A percentile compares a stretch with the other conserved stretches of the same genome.
These are phyloP conservation scores for Paspalum vaginatum DNA, from an alignment of 176 grass and related monocot genomes.

Conservation along the genomic window DNA sequence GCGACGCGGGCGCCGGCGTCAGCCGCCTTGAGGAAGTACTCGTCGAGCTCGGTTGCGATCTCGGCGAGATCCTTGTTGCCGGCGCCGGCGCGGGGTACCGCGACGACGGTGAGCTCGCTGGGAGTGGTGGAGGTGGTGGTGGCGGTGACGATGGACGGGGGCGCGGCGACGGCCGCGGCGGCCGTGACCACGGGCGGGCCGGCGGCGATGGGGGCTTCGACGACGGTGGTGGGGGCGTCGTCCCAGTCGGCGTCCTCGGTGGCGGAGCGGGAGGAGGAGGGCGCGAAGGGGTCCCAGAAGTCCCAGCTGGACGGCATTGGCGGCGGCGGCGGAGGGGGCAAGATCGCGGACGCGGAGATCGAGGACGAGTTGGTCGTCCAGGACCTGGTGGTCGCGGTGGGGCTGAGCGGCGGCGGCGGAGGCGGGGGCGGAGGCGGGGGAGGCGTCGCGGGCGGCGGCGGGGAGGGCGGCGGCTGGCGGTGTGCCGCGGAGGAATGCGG, in stretches of 20 bases:
- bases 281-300: slow-evolving; percentile 97
- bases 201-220: slow-evolving; percentile 32
- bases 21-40: slow-evolving; percentile 98
- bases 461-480: slow-evolving; percentile 36
- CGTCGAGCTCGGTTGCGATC: slow-evolving; percentile 91
- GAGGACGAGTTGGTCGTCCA: slow-evolving; percentile 74
- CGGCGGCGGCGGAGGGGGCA: slow-evolving; percentile 71
- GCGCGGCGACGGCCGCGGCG: slow-evolving; percentile 41
- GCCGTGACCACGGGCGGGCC: slow-evolving; percentile 38
- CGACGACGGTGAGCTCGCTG: slow-evolving; percentile 82
- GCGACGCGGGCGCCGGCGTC: slow-evolving; percentile 80
- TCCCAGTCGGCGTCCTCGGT: slow-evolving; percentile 84
- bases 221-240: slow-evolving; percentile 54
- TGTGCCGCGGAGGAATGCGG: slow-evolving; percentile 37
- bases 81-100: slow-evolving; percentile 50
- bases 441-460: not conserved
- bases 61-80: slow-evolving; percentile 85
- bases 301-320: slow-evolving; percentile 90
- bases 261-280: slow-evolving; percentile 69
- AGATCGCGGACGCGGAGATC: slow-evolving; percentile 67
- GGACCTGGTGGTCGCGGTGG: slow-evolving; percentile 60
- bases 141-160: slow-evolving; percentile 65
- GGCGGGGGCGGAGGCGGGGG: slow-evolving; percentile 5
- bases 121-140: slow-evolving; percentile 63
- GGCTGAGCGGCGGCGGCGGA: slow-evolving; percentile 47